Conservation (phyloP, 805 yeast species). For the Sugiyamaella marilandica region DNA sequence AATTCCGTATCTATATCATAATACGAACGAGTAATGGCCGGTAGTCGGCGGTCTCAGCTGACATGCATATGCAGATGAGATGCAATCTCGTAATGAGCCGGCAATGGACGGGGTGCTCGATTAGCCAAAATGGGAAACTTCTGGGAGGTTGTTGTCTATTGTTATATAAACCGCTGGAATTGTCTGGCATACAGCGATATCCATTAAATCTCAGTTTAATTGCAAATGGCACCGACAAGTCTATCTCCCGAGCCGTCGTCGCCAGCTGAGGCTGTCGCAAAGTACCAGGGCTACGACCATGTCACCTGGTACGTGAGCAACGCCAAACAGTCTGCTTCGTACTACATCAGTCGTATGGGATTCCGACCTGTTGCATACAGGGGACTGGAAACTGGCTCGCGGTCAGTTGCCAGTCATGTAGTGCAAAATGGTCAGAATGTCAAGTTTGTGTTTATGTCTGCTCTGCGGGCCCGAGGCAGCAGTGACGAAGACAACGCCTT, state of each 20-base stretch:
- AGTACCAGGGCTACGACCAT: constrained; percentile 50
- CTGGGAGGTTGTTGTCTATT: neutral
- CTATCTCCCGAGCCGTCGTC: neutral
- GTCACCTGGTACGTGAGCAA: constrained; percentile 71
- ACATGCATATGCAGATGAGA: too few relatives aligned
- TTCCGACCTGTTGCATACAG: constrained; percentile 57
- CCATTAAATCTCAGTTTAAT: too few relatives aligned
- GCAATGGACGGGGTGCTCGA: neutral
- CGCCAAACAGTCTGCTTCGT: constrained; percentile 57
- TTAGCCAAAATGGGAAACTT: neutral
- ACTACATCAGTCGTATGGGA: constrained; percentile 54
- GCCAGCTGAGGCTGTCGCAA: neutral
- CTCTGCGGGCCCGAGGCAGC: constrained; percentile 31
- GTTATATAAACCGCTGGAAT: too few relatives aligned
- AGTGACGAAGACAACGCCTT: constrained; percentile 24
- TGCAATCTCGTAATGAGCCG: neutral
- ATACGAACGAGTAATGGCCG: too few relatives aligned
- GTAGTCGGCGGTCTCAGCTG: too few relatives aligned
- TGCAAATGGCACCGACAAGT: neutral
- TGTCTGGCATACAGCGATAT: too few relatives aligned
- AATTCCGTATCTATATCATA: too few relatives aligned
- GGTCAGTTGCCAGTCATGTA: constrained; percentile 53
- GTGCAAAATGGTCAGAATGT: constrained; percentile 49
- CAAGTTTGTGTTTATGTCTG: constrained; percentile 43
- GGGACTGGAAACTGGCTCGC: constrained; percentile 67